Base-by-base conservation (phyloP, 495 filamentous ascomycete genomes). In the Pseudevernia furfuracea region DNA sequence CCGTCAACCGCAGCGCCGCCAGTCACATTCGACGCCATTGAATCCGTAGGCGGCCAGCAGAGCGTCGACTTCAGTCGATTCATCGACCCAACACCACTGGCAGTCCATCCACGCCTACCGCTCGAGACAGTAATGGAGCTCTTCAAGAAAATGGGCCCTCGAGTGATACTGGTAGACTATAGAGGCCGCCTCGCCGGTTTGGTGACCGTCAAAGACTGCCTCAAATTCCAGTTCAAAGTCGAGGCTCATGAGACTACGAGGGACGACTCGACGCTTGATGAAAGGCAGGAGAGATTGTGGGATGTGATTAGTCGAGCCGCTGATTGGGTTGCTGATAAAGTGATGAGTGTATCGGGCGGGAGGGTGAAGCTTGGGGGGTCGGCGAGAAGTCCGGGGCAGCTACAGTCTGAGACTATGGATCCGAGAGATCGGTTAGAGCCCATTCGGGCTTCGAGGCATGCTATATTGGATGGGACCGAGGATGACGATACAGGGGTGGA, bases 101-200 rank as follows among this genome's bases (percentile, higher is more conserved):
- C 92, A 3, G 92, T 92, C 10, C 95, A 98, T 71, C 94, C 94
- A 0, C 87, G 91, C 2, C 84, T 97, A 9, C 90, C 93, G 0
- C 84, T 98, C 0, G 94, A 98, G 75, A 98, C 94, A 0, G 94
- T 96, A 53, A 97, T 97, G 91, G 94, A 98, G 73, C 84, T 97
- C 53, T 98, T 98, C 81, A 93, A 94, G 72, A 98, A 98, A 79
- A 92, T 98, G 75, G 94, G 95, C 0, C 94, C 94, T 4, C 85
- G 95, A 3, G 91, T 96, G 17, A 91, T 98, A 60, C 80, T 97
- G 21, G 89, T 97, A 52, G 95, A 98, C 73, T 87, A 96, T 71
- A 87, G 87, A 56, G 94, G 94, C 30, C 82, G 84, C 41, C 81
- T 98, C 4, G 81, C 80, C 0, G 94, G 94, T 3, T 80, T 97